These are phyloP conservation scores for Dorcoceras hygrometricum DNA, from an alignment of 257 asterid genomes.

Conservation along the genomic window DNA sequence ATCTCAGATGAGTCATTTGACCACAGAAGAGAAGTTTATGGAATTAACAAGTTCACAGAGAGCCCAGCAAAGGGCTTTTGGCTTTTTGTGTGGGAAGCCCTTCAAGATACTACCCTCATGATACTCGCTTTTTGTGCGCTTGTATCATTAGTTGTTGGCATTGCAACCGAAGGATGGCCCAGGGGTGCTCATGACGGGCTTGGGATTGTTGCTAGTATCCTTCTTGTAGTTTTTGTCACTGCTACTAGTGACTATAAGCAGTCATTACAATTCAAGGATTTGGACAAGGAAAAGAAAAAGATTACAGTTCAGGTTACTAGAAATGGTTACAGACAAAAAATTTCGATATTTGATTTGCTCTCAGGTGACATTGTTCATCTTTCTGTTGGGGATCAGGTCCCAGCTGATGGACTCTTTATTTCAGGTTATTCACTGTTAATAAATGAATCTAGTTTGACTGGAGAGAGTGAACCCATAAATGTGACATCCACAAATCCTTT, in stretches of 20 bases:
- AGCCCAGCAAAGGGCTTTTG: conserved; percentile 79
- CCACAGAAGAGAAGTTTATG: conserved; percentile 52
- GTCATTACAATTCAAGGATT: conserved; percentile 82
- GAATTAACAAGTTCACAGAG: conserved; percentile 75
- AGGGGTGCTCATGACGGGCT: conserved; percentile 91
- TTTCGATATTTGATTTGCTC: conserved; percentile 78
- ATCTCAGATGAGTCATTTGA: conserved; percentile 48
- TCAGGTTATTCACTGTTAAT: conserved; percentile 70
- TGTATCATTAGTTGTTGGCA: conserved; percentile 73
- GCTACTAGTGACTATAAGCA: conserved; percentile 83
- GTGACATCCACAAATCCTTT: conserved; percentile 69
- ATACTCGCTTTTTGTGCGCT: conserved; percentile 79
- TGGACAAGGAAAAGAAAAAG: conserved; percentile 87
- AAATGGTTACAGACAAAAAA: conserved; percentile 72
- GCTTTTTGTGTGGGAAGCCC: conserved; percentile 90
- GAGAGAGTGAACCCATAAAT: conserved; percentile 80
- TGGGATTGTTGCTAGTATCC: conserved; percentile 86
- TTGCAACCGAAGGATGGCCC: conserved; percentile 93
- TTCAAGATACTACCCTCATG: conserved; percentile 95
- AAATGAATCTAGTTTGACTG: conserved; percentile 83
- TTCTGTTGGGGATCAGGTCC: conserved; percentile 83
- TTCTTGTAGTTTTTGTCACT: conserved; percentile 83
- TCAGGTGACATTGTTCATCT: conserved; percentile 91
- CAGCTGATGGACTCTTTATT: conserved; percentile 84
- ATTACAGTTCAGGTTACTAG: conserved; percentile 79